Evolutionary conservation across 2,329 filamentous ascomycete species (phyloP).

Genomic region (Fusarium sp.): DNA sequence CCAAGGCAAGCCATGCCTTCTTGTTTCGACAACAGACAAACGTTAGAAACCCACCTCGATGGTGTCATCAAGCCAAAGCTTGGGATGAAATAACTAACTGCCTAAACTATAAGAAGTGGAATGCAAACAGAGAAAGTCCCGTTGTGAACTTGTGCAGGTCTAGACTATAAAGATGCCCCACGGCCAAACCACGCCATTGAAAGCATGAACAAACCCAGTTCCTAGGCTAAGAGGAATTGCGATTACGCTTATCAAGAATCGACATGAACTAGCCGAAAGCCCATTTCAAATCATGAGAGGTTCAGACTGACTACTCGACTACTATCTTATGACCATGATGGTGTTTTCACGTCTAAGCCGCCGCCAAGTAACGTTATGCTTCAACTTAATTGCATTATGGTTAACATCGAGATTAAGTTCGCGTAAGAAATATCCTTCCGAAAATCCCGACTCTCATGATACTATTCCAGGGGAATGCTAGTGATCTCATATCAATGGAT

Average conservation of each 20-base stretch:
- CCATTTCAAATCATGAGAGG: conserved; percentile 16
- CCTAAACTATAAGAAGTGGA: conserved; percentile 31
- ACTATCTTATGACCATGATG: conserved; percentile 18
- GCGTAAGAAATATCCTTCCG: background rate
- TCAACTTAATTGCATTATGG: conserved; percentile 16
- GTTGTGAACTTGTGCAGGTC: conserved; percentile 9
- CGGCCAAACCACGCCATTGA: conserved; percentile 25
- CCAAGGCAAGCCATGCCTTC: background rate
- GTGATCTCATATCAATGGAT: conserved; percentile 9
- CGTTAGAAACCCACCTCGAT: background rate
- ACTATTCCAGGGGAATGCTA: background rate
- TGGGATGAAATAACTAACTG: conserved; percentile 12
- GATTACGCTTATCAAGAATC: conserved; percentile 19
- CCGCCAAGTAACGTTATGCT: conserved; percentile 21
- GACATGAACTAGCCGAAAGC: conserved; percentile 14
- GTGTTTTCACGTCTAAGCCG: conserved; percentile 1
- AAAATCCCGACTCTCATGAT: background rate
- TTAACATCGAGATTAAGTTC: conserved; percentile 2
- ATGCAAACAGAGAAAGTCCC: conserved; percentile 21
- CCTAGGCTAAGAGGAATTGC: conserved; percentile 12
- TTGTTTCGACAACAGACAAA: background rate
- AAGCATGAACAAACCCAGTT: conserved; percentile 5
- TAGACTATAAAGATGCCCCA: conserved; percentile 12
- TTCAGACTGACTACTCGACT: background rate
- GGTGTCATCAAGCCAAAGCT: conserved; percentile 26